A percentile compares a stretch with the other conserved stretches of the same genome.
Conservation (phyloP, 2,329 filamentous ascomycete genomes). For the Neofusicoccum umdonicola region DNA sequence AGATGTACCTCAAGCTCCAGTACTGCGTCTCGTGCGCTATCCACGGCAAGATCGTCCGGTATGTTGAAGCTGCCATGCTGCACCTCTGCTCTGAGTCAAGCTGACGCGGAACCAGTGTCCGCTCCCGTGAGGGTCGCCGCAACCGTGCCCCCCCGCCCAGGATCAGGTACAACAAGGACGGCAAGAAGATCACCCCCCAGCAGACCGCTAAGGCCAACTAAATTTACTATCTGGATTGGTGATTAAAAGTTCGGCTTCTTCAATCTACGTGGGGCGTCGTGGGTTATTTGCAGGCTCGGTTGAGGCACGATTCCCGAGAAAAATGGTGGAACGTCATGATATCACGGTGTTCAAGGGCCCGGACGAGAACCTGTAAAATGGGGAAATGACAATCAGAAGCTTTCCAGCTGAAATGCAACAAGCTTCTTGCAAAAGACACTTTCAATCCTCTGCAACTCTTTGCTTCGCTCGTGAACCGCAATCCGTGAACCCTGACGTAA, state of each 20-base stretch:
- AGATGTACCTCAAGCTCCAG: slow-evolving; percentile 99
- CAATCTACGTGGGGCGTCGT: not conserved
- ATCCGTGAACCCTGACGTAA: not conserved
- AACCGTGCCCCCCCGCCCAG: slow-evolving; percentile 98
- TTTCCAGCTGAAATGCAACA: not conserved
- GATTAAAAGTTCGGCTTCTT: not conserved
- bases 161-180: slow-evolving; percentile 99
- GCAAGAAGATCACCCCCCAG: slow-evolving; percentile 97
- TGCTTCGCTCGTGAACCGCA: not conserved
- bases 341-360: slow-evolving; percentile 18
- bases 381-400: slow-evolving; percentile 2
- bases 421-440: not conserved
- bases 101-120: slow-evolving; percentile 65
- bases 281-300: slow-evolving; percentile 13
- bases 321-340: slow-evolving; percentile 17
- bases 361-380: slow-evolving; percentile 14
- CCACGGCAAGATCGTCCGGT: slow-evolving; percentile 99
- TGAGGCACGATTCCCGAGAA: slow-evolving; percentile 10
- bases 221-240: not conserved
- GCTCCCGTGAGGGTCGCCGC: slow-evolving; percentile 92
- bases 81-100: not conserved
- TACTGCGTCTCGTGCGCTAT: slow-evolving; percentile 99
- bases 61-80: slow-evolving; percentile 52
- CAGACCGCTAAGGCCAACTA: slow-evolving; percentile 63
- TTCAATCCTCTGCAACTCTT: not conserved